Evolutionary conservation across 1,284 basidiomycete genomes (phyloP).

Genomic region (Cerioporus squamosus): DNA sequence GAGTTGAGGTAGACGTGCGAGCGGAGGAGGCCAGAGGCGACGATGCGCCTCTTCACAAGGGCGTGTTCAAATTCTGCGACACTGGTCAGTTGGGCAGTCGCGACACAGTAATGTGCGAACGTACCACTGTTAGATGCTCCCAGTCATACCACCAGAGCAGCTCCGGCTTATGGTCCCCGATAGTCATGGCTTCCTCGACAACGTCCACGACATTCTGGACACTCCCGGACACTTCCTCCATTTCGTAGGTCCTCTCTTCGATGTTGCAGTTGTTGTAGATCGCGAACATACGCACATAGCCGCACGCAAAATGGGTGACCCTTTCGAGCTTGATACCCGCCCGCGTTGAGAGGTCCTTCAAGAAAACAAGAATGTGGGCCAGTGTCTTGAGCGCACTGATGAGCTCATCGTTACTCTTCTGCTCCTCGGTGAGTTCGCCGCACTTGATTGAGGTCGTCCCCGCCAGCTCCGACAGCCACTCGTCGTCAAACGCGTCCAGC

Average conservation of each 20-base stretch:
- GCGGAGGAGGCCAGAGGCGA: too few species aligned
- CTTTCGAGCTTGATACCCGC: neutral
- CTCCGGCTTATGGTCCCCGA: neutral
- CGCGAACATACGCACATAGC: neutral
- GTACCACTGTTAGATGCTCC: neutral
- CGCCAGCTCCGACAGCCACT: neutral
- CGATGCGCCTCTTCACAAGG: too few species aligned
- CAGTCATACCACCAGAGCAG: neutral
- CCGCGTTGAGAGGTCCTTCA: neutral
- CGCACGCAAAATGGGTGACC: neutral
- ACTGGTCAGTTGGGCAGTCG: neutral
- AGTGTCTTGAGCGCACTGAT: neutral
- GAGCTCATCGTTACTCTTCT: neutral
- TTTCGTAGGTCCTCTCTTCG: neutral
- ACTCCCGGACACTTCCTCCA: neutral
- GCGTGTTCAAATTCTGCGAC: neutral
- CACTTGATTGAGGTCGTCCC: neutral
- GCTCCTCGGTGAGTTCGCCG: neutral
- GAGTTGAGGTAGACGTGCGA: too few species aligned
- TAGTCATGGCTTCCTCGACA: neutral
- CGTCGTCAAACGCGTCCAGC: neutral
- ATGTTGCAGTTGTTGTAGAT: neutral
- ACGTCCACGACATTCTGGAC: neutral
- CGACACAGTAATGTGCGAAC: neutral
- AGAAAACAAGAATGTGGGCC: neutral